Conservation (phyloP, 2,329 filamentous ascomycete species). For the Cladosporium sp. region DNA sequence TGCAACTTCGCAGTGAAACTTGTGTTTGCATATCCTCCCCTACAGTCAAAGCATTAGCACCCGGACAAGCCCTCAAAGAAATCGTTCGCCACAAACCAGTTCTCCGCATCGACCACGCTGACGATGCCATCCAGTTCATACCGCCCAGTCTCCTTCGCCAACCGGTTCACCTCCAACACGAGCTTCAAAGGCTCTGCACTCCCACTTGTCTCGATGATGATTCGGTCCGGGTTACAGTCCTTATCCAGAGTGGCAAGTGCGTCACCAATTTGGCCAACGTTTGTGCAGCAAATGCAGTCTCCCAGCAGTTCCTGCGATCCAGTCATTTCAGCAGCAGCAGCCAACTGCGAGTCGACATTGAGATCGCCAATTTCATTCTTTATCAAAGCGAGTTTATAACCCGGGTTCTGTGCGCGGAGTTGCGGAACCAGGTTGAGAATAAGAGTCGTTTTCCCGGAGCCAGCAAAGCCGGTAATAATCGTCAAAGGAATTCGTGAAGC, state of each 20-base stretch:
- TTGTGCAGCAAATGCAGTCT: conserved; percentile 97
- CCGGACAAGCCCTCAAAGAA: not conserved
- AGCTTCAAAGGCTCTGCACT: conserved; percentile 77
- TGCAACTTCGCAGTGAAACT: conserved; percentile 84
- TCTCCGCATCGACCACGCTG: conserved; percentile 87
- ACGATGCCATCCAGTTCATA: conserved; percentile 83
- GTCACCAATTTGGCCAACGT: conserved; percentile 81
- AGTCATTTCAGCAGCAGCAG: conserved; percentile 72
- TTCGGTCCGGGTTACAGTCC: conserved; percentile 63
- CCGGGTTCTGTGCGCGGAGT: conserved; percentile 75
- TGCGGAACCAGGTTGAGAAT: conserved; percentile 92
- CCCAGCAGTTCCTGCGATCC: conserved; percentile 91
- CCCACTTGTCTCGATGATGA: conserved; percentile 90
- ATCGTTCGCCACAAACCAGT: conserved; percentile 51
- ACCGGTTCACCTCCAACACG: conserved; percentile 80
- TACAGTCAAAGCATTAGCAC: not conserved
- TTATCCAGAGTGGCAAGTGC: conserved; percentile 69
- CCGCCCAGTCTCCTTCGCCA: conserved; percentile 60
- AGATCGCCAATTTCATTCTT: conserved; percentile 99
- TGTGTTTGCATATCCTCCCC: conserved; percentile 77
- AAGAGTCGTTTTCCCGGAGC: conserved; percentile 92
- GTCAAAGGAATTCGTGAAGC: conserved; percentile 66
- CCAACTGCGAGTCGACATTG: conserved; percentile 87
- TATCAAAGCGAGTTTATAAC: conserved; percentile 86
- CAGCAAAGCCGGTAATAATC: conserved; percentile 92